Base-by-base conservation (phyloP, 441 rosid genomes). In the Pelargonium hybrid region DNA sequence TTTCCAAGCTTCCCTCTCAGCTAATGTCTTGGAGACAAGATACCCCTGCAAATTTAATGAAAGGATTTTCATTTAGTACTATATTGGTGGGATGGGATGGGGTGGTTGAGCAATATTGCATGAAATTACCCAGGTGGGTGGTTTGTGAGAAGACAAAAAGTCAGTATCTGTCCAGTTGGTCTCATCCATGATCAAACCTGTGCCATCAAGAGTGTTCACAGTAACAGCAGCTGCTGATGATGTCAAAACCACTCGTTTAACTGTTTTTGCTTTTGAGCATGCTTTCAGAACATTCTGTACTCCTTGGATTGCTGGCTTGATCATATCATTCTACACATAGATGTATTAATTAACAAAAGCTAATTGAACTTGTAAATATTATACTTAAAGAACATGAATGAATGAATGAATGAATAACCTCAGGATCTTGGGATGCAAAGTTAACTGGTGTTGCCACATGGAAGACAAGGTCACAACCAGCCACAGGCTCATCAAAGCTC, bases 371-470 rank as follows among this genome's bases (percentile, higher is more conserved):
- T 54, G 75, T 41, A 17, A 67, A 15, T 48, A 10, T 29, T 13
- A 52, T 39, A 66, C 25, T 37, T 21, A 56, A 66, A 4, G 8
- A 11, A 11, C 67, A 7, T 17, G 6, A 2, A 18, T 14, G 17
- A 45, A 45, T 13, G 21, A 56, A 29, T 17, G 2, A 17, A 48
- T 43, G 3, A 8, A 43, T 17, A 67, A 88, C 98, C 97, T 93
- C 96, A 0, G 98, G 98, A 79, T 93, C 98, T 61, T 88, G n/a
- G 25, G 98, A 88, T 67, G 87, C 82, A 68, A 93, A 91, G 79
- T 87, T 84, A 73, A 91, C 90, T 0, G 98, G 98, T 0, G 96
- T 90, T 13, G 97, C 98, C 15, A 93, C 88, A 73, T 86, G 98
- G 93, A 93, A 93, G 66, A 93, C 85, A 23, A 85, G 48, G 52